Conservation (phyloP, 305 asterid genomes). For the Solanum chacoense region DNA sequence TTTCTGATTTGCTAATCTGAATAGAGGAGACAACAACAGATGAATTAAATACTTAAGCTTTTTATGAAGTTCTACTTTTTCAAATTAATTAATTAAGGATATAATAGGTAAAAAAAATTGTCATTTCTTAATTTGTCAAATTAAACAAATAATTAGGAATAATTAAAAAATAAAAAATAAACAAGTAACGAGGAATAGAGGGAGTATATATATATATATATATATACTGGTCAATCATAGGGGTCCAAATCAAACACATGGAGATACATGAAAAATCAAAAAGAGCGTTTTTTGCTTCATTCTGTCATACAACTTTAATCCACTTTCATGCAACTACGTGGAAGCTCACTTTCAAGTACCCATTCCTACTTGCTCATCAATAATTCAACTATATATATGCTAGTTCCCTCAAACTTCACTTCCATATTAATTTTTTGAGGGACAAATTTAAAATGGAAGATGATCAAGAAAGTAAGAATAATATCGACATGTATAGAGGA, state of each 20-base stretch:
- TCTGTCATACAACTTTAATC: conserved; percentile 27
- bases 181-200: no score
- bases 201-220: no score
- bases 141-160: no score
- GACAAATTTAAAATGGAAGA: background rate
- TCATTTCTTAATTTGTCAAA: no score
- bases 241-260: background rate
- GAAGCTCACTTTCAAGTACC: conserved; percentile 25
- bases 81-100: no score
- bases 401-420: background rate
- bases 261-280: background rate
- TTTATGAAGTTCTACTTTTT: no score
- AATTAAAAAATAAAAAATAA: no score
- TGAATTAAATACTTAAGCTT: no score
- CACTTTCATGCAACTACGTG: conserved; percentile 52
- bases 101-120: no score
- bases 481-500: conserved; percentile 23
- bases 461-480: background rate
- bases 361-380: background rate
- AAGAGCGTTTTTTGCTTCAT: conserved; percentile 5
- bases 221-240: background rate
- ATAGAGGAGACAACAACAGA: no score
- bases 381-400: background rate
- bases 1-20: no score
- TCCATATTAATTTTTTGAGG: background rate